Percentiles rank a stretch among this genome's conserved stretches.
Evolutionary conservation across 192 early-diverging fungal species (phyloP).

Genomic region (Chytriomyces sp.): DNA sequence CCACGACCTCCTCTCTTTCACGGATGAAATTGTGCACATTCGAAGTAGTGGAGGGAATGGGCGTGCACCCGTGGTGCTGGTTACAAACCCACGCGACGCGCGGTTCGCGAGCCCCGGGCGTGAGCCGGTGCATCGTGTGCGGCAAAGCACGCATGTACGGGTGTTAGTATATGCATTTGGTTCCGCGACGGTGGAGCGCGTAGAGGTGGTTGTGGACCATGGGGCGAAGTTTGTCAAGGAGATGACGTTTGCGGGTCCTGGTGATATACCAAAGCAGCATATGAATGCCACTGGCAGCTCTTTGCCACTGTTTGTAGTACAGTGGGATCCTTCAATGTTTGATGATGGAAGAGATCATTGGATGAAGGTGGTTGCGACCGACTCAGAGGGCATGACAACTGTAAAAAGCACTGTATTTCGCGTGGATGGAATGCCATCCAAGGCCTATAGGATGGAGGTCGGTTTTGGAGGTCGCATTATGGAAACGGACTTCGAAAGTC

Average conservation of each 20-base stretch:
- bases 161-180: conserved; percentile 63
- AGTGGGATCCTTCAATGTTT: conserved; percentile 74
- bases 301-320: conserved; percentile 72
- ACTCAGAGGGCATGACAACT: conserved; percentile 55
- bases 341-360: conserved; percentile 68
- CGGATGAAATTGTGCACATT: conserved; percentile 69
- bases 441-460: conserved; percentile 61
- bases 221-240: too few species aligned
- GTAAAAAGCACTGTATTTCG: conserved; percentile 60
- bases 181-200: too few species aligned
- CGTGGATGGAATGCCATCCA: conserved; percentile 61
- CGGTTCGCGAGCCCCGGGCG: conserved; percentile 62
- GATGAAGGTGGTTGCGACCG: conserved; percentile 63
- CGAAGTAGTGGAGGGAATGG: conserved; percentile 56
- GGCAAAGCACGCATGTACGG: conserved; percentile 68
- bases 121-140: conserved; percentile 68
- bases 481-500: conserved; percentile 40
- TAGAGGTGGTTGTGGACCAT: too few species aligned
- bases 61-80: conserved; percentile 72
- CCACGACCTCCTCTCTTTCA: conserved; percentile 82
- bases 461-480: conserved; percentile 59
- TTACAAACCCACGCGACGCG: conserved; percentile 89
- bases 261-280: conserved; percentile 13
- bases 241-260: too few species aligned
- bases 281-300: conserved; percentile 49